Conservation (phyloP, 352 stramenopile species). For the Pythium aristosporum region DNA sequence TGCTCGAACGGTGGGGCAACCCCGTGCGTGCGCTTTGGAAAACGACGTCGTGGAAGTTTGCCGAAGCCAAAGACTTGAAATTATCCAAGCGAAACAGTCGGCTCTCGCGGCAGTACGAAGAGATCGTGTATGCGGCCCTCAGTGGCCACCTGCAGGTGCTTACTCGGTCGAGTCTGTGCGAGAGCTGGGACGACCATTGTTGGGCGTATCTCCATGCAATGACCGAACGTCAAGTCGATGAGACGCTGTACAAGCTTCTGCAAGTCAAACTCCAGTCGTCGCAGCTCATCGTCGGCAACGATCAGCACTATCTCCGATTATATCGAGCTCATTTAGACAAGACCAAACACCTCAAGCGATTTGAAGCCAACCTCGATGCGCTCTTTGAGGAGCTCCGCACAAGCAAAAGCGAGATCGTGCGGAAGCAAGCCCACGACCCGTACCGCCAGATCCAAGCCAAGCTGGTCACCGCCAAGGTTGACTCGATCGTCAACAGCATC, state of each 20-base stretch:
- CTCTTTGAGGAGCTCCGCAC: slow-evolving; percentile 78
- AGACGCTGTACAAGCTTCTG: slow-evolving; percentile 62
- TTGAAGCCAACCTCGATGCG: slow-evolving; percentile 58
- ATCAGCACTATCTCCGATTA: slow-evolving; percentile 54
- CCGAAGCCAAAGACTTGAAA: slow-evolving; percentile 44
- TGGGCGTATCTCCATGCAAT: slow-evolving; percentile 78
- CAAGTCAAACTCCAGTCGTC: slow-evolving; percentile 78
- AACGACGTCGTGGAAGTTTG: slow-evolving; percentile 82
- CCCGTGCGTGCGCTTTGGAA: slow-evolving; percentile 84
- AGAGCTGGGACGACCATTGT: slow-evolving; percentile 85
- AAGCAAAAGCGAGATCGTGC: slow-evolving; percentile 61
- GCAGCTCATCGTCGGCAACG: slow-evolving; percentile 69
- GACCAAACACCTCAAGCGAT: slow-evolving; percentile 75
- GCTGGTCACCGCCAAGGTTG: slow-evolving; percentile 72
- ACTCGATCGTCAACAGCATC: slow-evolving; percentile 74
- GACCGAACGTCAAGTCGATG: slow-evolving; percentile 70
- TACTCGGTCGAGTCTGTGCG: slow-evolving; percentile 62
- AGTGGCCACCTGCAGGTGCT: slow-evolving; percentile 72
- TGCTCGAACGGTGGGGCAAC: slow-evolving; percentile 77
- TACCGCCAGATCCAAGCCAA: slow-evolving; percentile 80
- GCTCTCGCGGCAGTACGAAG: slow-evolving; percentile 68
- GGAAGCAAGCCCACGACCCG: slow-evolving; percentile 65
- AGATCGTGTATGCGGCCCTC: slow-evolving; percentile 78
- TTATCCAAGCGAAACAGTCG: slow-evolving; percentile 66
- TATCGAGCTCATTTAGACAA: slow-evolving; percentile 61